Evolutionary conservation across 225 moss, liverwort and hornwort genomes (phyloP).

Genomic region (Takakia lepidozioides): DNA sequence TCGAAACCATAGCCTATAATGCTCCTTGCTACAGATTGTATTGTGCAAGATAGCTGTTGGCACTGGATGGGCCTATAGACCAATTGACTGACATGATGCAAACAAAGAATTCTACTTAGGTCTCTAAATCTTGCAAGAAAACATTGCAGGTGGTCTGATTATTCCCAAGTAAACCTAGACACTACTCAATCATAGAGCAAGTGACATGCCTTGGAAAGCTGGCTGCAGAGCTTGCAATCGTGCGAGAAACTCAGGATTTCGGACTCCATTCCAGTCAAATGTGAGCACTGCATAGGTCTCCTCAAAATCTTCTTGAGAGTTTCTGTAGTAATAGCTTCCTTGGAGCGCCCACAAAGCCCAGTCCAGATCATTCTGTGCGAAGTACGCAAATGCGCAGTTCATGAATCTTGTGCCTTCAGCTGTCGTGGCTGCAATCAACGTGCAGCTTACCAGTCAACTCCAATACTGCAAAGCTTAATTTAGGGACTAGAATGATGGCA

Average conservation of each 20-base stretch:
- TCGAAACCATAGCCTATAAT: too few species aligned
- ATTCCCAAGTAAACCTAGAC: too few species aligned
- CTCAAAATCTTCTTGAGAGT: conserved; percentile 29
- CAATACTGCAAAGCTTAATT: too few species aligned
- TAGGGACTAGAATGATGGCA: too few species aligned
- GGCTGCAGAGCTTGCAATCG: conserved; percentile 23
- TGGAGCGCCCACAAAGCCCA: conserved; percentile 69
- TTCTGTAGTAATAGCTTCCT: conserved; percentile 59
- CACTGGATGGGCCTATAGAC: conserved; percentile 2
- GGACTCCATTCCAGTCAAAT: conserved; percentile 31
- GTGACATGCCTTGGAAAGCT: conserved; percentile 3
- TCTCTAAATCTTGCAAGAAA: too few species aligned
- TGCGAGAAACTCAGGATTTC: conserved; percentile 26
- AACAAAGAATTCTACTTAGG: too few species aligned
- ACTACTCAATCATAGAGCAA: too few species aligned
- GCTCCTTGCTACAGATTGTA: too few species aligned
- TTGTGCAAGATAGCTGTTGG: not conserved
- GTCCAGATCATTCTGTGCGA: conserved; percentile 23
- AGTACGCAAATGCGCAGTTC: conserved; percentile 39
- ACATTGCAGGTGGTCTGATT: too few species aligned
- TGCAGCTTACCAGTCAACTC: too few species aligned
- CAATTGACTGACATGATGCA: not conserved
- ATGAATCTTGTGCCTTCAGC: conserved; percentile 29
- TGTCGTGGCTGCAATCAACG: too few species aligned
- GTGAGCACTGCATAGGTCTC: conserved; percentile 48